Percentiles rank a stretch among this genome's conserved stretches.
Conservation (phyloP, 2,329 filamentous ascomycete genomes). For the Rasamsonia emersonii region DNA sequence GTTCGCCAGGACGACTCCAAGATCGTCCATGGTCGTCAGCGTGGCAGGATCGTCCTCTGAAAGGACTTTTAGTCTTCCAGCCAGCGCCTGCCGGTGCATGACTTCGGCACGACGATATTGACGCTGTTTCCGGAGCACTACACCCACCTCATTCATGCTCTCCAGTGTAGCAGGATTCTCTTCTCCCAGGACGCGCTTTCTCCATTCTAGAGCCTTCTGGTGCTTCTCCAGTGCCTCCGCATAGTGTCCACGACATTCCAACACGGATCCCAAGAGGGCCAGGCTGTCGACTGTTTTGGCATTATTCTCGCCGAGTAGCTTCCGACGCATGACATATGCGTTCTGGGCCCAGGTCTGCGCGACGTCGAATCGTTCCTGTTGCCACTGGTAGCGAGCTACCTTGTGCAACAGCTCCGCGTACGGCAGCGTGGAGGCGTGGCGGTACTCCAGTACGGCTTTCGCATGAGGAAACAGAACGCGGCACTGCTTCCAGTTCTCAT, state of each 20-base stretch:
- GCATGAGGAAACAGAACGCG: not conserved
- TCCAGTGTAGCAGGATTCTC: conserved; percentile 17
- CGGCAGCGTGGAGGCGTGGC: no score
- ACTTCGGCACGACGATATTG: conserved; percentile 14
- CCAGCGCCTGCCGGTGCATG: conserved; percentile 7
- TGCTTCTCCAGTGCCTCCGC: conserved; percentile 12
- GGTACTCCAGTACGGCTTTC: no score
- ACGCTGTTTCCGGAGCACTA: conserved; percentile 7
- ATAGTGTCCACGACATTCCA: conserved; percentile 8
- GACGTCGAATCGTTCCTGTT: no score
- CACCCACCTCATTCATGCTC: conserved; percentile 9
- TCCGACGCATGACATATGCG: no score
- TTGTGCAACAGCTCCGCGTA: no score
- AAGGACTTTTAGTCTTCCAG: conserved; percentile 5
- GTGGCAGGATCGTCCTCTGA: conserved; percentile 10
- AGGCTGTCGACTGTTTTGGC: conserved; percentile 13
- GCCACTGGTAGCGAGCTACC: no score
- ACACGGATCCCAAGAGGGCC: conserved; percentile 9
- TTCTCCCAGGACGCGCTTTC: conserved; percentile 11
- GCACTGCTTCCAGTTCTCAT: not conserved
- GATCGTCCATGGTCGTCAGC: conserved; percentile 11
- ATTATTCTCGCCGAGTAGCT: no score
- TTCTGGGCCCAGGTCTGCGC: no score
- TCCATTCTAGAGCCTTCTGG: conserved; percentile 8
- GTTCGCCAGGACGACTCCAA: conserved; percentile 7